Evolutionary conservation across 108 stramenopile genomes (phyloP).

Genomic region (Conticribra weissflogii): DNA sequence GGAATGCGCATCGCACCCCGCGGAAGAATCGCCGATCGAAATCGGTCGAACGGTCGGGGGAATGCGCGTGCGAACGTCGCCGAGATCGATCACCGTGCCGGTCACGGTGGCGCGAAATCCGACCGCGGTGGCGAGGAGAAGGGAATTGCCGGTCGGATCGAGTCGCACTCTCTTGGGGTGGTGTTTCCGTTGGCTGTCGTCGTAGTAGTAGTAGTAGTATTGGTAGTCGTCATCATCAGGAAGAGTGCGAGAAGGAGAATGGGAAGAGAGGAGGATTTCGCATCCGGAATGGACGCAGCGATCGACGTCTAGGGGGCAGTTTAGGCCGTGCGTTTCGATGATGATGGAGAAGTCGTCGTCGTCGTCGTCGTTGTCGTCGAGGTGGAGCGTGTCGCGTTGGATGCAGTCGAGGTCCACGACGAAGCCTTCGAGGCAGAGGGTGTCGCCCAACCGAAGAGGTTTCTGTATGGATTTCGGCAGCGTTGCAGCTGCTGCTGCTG

Average conservation of each 20-base stretch:
- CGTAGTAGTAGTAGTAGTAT: background rate
- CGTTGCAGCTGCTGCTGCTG: background rate
- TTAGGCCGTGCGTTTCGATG: background rate
- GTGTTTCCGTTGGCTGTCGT: background rate
- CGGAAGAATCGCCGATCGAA: background rate
- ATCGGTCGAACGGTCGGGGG: background rate
- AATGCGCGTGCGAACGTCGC: background rate
- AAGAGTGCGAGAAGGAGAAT: background rate
- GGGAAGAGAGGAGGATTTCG: background rate
- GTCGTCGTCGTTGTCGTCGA: too few species aligned
- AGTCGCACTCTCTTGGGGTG: background rate
- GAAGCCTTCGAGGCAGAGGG: slow-evolving; percentile 30
- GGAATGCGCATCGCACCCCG: background rate
- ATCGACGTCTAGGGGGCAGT: background rate
- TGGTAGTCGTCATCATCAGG: background rate
- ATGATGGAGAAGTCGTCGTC: background rate
- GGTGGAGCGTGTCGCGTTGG: slow-evolving; percentile 24
- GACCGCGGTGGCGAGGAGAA: background rate
- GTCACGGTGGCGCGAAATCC: background rate
- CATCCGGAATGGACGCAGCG: background rate
- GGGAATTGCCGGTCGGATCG: background rate
- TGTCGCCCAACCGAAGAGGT: slow-evolving; percentile 15
- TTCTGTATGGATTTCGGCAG: background rate
- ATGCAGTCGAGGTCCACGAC: slow-evolving; percentile 44
- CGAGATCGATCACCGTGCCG: background rate